phyloP scores from a whole-genome alignment of 2,329 filamentous ascomycete genomes.

The Alternaria panax region DNA sequence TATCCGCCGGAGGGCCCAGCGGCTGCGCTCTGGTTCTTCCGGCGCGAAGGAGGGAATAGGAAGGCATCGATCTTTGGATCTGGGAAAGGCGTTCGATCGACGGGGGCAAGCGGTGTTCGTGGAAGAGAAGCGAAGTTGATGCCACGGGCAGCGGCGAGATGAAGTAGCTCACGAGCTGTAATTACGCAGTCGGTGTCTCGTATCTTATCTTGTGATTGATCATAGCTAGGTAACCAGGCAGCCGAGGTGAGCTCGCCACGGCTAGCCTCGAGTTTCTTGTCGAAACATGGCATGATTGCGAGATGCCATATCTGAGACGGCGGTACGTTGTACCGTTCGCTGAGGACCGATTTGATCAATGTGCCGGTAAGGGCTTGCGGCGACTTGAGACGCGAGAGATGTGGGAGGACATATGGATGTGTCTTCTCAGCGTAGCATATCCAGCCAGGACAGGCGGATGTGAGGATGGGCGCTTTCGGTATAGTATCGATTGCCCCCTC shows the following conservation, averaged over 20 bases:
- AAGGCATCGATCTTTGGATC: conserved; percentile 74
- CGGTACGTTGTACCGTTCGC: conserved; percentile 72
- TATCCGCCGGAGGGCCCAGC: conserved; percentile 89
- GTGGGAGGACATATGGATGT: conserved; percentile 89
- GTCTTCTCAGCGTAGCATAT: conserved; percentile 99
- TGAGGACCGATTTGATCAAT: conserved; percentile 84
- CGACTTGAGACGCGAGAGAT: conserved; percentile 90
- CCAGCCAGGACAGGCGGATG: conserved; percentile 95
- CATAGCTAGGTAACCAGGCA: conserved; percentile 64
- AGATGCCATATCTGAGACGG: conserved; percentile 91
- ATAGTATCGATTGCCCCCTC: conserved; percentile 54
- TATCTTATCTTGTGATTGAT: conserved; percentile 52
- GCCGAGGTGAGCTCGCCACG: conserved; percentile 87
- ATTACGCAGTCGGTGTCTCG: conserved; percentile 98
- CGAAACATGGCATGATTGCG: conserved; percentile 97
- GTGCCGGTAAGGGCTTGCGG: conserved; percentile 93
- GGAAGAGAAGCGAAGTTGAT: conserved; percentile 78
- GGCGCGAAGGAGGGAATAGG: conserved; percentile 66
- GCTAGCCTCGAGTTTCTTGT: conserved; percentile 97
- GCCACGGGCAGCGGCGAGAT: conserved; percentile 81
- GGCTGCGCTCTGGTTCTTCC: conserved; percentile 55
- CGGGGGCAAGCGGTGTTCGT: conserved; percentile 60
- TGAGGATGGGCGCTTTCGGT: conserved; percentile 72
- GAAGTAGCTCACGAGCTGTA: conserved; percentile 91
- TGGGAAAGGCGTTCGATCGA: conserved; percentile 69